A percentile compares a stretch with the other conserved stretches of the same genome.
These are phyloP conservation scores for Chalaropsis thielavioides DNA, from an alignment of 2,329 filamentous ascomycete genomes.

Conservation along the genomic window DNA sequence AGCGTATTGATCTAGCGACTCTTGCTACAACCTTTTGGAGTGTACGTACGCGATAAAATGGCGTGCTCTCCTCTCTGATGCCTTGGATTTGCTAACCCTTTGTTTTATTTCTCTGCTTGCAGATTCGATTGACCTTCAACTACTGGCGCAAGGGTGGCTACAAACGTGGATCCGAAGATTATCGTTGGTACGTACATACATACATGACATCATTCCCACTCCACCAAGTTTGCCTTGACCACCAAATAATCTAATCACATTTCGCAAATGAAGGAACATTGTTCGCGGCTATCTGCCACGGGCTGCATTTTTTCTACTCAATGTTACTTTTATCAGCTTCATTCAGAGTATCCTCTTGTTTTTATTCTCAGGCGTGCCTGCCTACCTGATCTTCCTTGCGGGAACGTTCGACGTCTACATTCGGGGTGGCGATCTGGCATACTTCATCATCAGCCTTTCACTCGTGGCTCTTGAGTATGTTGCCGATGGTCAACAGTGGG, in stretches of 20 bases:
- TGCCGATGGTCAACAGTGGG: conserved; percentile 88
- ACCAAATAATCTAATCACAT: conserved; percentile 22
- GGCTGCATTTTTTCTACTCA: conserved; percentile 65
- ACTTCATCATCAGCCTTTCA: conserved; percentile 32
- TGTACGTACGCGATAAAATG: conserved; percentile 33
- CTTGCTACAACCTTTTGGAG: conserved; percentile 65
- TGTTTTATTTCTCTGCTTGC: not conserved
- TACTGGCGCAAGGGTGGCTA: conserved; percentile 96
- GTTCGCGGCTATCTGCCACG: conserved; percentile 51
- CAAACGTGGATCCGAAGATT: conserved; percentile 77
- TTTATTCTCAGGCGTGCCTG: conserved; percentile 56
- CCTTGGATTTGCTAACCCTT: conserved; percentile 7
- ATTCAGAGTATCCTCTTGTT: conserved; percentile 72
- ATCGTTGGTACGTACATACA: conserved; percentile 50
- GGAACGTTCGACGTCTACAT: conserved; percentile 44
- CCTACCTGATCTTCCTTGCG: conserved; percentile 67
- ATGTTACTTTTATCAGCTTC: conserved; percentile 77
- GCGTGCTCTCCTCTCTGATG: not conserved
- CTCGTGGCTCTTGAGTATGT: conserved; percentile 56
- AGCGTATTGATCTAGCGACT: conserved; percentile 57
- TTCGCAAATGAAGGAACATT: conserved; percentile 40
- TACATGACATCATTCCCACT: not conserved
- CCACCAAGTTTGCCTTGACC: not conserved
- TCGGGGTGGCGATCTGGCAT: conserved; percentile 34
- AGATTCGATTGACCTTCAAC: conserved; percentile 80